phyloP scores from a whole-genome alignment of 257 asterid genomes.

The Buddleja alternifolia region DNA sequence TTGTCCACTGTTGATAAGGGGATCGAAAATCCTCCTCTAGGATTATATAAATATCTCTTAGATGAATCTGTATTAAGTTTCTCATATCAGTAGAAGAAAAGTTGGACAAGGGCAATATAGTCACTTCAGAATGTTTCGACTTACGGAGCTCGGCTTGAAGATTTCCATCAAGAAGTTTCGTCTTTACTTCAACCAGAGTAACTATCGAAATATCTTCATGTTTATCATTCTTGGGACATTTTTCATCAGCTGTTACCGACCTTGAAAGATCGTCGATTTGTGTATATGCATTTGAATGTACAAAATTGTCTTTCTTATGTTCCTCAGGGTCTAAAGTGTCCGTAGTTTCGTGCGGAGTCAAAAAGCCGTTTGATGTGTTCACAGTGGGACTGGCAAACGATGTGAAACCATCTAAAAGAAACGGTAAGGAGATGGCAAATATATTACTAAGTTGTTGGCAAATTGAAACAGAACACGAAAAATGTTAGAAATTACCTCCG shows the following conservation, averaged over 20 bases:
- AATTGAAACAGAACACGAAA: neutral
- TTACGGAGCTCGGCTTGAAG: conserved; percentile 42
- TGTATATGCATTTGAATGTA: conserved; percentile 7
- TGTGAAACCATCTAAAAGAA: conserved; percentile 47
- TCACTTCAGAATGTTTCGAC: conserved; percentile 13
- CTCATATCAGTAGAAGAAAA: neutral
- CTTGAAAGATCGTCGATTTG: neutral
- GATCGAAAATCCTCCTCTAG: conserved; percentile 55
- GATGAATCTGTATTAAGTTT: conserved; percentile 41
- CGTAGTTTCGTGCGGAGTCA: conserved; percentile 20
- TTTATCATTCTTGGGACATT: neutral
- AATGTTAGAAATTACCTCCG: conserved; percentile 54
- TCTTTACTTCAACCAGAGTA: conserved; percentile 32
- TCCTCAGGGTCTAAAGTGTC: neutral
- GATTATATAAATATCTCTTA: conserved; percentile 49
- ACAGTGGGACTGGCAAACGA: conserved; percentile 32
- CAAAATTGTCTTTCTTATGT: conserved; percentile 1
- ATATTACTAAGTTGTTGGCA: neutral
- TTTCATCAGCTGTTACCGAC: conserved; percentile 28
- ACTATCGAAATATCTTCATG: conserved; percentile 6
- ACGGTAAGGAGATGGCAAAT: conserved; percentile 1
- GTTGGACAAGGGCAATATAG: no score
- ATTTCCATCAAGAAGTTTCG: conserved; percentile 33
- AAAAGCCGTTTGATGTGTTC: conserved; percentile 25
- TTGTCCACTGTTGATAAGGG: conserved; percentile 54